Conservation (phyloP, 2,329 filamentous ascomycete genomes). For the Xylariaceae sp. region DNA sequence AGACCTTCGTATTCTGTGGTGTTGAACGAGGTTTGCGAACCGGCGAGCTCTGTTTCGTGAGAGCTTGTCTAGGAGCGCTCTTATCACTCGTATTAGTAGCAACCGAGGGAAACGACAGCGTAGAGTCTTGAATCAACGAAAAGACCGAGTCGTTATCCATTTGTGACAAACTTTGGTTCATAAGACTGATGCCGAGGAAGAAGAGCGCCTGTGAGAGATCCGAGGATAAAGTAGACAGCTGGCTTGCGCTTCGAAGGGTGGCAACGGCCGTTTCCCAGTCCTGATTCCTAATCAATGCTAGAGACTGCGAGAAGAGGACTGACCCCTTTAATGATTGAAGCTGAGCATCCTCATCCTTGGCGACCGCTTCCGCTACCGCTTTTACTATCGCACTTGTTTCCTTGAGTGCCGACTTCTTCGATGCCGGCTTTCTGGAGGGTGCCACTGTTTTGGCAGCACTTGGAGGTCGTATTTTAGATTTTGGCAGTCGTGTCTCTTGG, state of each 20-base stretch:
- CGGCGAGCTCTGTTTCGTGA: constrained; percentile 33
- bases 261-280: constrained; percentile 55
- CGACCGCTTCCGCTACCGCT: background rate
- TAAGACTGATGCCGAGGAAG: constrained; percentile 60
- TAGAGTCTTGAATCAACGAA: constrained; percentile 87
- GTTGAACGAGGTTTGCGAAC: constrained; percentile 28
- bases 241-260: constrained; percentile 47
- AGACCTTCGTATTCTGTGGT: constrained; percentile 36
- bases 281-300: constrained; percentile 42
- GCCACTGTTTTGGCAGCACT: constrained; percentile 19
- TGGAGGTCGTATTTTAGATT: constrained; percentile 17
- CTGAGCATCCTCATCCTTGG: constrained; percentile 30
- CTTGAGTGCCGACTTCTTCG: constrained; percentile 27
- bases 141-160: constrained; percentile 79
- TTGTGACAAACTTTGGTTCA: constrained; percentile 63
- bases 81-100: constrained; percentile 38
- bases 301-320: constrained; percentile 39
- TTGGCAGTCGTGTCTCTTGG: constrained; percentile 28
- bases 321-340: constrained; percentile 36
- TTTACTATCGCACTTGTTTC: constrained; percentile 22
- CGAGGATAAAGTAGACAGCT: constrained; percentile 39
- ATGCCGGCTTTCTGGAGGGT: constrained; percentile 10
- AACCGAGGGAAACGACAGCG: constrained; percentile 76
- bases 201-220: constrained; percentile 48
- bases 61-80: constrained; percentile 32